phyloP scores from a whole-genome alignment of 148 eudicot genomes.

The Chenopodium quinoa region DNA sequence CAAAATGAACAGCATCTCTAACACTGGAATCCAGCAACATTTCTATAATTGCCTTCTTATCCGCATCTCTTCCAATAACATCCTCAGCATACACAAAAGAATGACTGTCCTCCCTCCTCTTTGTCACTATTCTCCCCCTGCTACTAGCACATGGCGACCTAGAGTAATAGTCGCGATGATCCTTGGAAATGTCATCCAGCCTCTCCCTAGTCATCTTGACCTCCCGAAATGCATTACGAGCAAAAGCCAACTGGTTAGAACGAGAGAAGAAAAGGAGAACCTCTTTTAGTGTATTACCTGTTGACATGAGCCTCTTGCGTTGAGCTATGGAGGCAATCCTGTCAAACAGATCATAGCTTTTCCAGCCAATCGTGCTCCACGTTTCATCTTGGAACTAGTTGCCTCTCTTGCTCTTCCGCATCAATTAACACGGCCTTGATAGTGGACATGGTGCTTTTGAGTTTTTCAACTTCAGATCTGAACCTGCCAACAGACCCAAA shows the following conservation, averaged over 20 bases:
- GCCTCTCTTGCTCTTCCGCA: not conserved
- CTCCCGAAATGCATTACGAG: not conserved
- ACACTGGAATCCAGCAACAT: not conserved
- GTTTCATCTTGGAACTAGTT: not conserved
- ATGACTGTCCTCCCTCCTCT: conserved; percentile 12
- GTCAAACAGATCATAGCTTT: not conserved
- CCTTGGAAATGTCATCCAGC: conserved; percentile 9
- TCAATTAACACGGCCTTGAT: not conserved
- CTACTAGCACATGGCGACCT: not conserved
- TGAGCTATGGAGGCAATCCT: not conserved
- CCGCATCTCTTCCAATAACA: conserved; percentile 10
- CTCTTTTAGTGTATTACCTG: not conserved
- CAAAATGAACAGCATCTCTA: not conserved
- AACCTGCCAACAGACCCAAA: not conserved
- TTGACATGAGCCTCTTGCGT: not conserved
- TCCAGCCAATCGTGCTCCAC: not conserved
- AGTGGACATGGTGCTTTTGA: not conserved
- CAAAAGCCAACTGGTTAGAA: not conserved
- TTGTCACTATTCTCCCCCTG: not conserved
- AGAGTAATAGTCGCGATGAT: not conserved
- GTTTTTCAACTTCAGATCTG: not conserved
- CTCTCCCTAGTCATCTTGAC: not conserved
- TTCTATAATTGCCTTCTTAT: not conserved
- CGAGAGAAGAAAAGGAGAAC: conserved; percentile 14
- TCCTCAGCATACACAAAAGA: conserved; percentile 13